Conservation (phyloP, 169 alveolate genomes). For the Plasmodium coatneyi region DNA sequence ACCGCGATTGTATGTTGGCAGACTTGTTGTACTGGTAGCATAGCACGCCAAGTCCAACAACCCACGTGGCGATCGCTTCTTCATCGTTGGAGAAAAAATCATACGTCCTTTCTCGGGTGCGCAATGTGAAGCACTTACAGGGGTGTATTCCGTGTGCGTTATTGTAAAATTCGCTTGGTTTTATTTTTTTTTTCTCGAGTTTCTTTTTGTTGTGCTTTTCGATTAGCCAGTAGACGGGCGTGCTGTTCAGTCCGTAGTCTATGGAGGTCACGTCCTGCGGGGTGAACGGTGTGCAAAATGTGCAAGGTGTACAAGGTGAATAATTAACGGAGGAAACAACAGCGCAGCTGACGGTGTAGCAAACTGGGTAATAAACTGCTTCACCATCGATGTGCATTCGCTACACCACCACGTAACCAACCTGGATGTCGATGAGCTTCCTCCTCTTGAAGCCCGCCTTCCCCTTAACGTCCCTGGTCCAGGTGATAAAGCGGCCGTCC, state of each 20-base stretch:
- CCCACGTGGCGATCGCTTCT: slow-evolving; percentile 52
- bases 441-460: slow-evolving; percentile 26
- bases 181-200: slow-evolving; percentile 32
- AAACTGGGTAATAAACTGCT: neutral
- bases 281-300: neutral
- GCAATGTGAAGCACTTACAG: slow-evolving; percentile 39
- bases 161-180: slow-evolving; percentile 11
- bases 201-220: slow-evolving; percentile 48
- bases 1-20: slow-evolving; percentile 51
- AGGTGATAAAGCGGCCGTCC: slow-evolving; percentile 23
- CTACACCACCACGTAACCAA: neutral
- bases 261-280: slow-evolving; percentile 47
- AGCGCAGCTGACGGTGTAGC: neutral
- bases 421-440: slow-evolving; percentile 66
- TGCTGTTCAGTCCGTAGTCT: slow-evolving; percentile 53
- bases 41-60: slow-evolving; percentile 42
- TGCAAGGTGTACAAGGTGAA: neutral
- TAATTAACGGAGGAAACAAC: neutral
- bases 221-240: slow-evolving; percentile 73
- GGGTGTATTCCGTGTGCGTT: slow-evolving; percentile 32
- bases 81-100: slow-evolving; percentile 66
- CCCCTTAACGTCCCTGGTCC: slow-evolving; percentile 19
- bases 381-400: neutral
- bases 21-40: slow-evolving; percentile 31
- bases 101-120: slow-evolving; percentile 47